Percentiles rank a stretch among this genome's conserved stretches.
phyloP scores from a whole-genome alignment of 2,329 filamentous ascomycete genomes.

The Orbilia ellipsospora region DNA sequence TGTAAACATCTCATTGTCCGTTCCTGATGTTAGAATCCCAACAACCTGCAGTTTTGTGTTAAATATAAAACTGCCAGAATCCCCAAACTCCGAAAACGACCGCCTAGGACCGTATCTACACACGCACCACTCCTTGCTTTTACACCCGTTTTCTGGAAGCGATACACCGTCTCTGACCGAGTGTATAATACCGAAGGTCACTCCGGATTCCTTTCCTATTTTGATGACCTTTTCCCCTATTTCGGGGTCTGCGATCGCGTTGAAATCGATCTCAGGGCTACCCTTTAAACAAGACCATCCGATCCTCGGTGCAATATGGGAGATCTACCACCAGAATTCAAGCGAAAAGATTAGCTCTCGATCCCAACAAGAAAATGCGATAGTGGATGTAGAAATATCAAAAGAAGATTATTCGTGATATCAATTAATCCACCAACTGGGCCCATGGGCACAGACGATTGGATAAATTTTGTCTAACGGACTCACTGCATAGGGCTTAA shows the following conservation, averaged over 20 bases:
- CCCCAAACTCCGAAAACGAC: not conserved
- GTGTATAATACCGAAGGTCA: conserved; percentile 12
- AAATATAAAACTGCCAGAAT: conserved; percentile 26
- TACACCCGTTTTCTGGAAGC: conserved; percentile 8
- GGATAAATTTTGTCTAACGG: too few species aligned
- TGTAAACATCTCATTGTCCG: not conserved
- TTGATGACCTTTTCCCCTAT: conserved; percentile 12
- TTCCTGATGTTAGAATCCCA: conserved; percentile 12
- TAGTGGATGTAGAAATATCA: too few species aligned
- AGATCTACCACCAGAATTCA: too few species aligned
- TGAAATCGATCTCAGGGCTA: not conserved
- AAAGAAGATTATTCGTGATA: too few species aligned
- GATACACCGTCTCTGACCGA: conserved; percentile 7
- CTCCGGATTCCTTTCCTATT: not conserved
- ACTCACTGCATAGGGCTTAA: too few species aligned
- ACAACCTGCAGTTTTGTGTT: conserved; percentile 21
- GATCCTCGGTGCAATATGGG: not conserved
- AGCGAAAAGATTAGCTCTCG: too few species aligned
- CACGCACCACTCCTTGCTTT: conserved; percentile 12
- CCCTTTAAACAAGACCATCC: not conserved
- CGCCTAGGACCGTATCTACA: not conserved
- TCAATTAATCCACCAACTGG: too few species aligned
- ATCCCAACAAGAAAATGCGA: too few species aligned
- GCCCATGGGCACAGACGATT: too few species aligned
- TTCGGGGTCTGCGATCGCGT: conserved; percentile 1